phyloP scores from a whole-genome alignment of 1,284 basidiomycete genomes.

The Grifola frondosa region DNA sequence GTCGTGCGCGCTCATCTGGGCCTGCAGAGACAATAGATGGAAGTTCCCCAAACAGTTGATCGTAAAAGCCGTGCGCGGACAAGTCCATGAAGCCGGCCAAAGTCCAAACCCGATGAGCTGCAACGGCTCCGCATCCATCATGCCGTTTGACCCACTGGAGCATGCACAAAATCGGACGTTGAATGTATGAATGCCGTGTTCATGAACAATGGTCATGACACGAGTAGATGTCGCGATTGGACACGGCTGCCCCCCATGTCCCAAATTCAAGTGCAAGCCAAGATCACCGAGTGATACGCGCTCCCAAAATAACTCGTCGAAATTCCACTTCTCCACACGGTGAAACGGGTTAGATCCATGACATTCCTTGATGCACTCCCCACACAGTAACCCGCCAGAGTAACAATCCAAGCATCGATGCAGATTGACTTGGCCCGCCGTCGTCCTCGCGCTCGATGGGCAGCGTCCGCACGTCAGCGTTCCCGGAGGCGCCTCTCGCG shows the following conservation, averaged over 20 bases:
- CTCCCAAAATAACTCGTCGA: neutral
- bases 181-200: neutral
- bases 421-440: too few relatives aligned
- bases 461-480: neutral
- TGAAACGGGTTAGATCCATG: neutral
- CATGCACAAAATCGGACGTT: neutral
- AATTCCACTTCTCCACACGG: neutral
- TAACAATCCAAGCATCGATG: neutral
- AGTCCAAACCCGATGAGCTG: conserved; percentile 14
- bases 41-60: conserved; percentile 7
- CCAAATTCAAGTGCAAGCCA: neutral
- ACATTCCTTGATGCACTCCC: neutral
- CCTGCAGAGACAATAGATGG: conserved; percentile 7
- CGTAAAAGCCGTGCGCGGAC: conserved; percentile 12
- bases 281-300: neutral
- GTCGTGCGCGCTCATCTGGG: conserved; percentile 11
- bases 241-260: neutral
- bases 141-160: too few relatives aligned
- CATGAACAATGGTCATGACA: neutral
- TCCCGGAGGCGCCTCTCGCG: conserved; percentile 1
- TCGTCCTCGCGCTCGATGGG: neutral
- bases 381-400: neutral
- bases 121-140: too few relatives aligned
- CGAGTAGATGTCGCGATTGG: neutral
- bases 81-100: conserved; percentile 18